A percentile compares a stretch with the other conserved stretches of the same genome.
These are phyloP conservation scores for Kalmusia sp. DNA, from an alignment of 2,329 filamentous ascomycete species.

Conservation along the genomic window DNA sequence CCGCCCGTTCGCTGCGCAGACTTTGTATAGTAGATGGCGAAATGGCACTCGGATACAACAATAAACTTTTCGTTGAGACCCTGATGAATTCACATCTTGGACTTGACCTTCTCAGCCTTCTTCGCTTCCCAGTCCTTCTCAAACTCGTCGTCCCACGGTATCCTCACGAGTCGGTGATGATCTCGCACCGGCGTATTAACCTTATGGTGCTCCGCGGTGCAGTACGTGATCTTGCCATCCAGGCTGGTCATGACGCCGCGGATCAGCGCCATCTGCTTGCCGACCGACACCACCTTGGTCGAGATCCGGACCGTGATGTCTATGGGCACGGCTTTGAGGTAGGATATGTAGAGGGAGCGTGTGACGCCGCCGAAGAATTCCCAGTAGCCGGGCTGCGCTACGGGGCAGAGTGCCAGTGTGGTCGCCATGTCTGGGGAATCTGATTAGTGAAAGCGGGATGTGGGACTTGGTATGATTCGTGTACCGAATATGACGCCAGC, in stretches of 20 bases:
- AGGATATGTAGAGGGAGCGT: slow-evolving; percentile 59
- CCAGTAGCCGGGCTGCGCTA: slow-evolving; percentile 59
- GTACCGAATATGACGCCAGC: slow-evolving; percentile 47
- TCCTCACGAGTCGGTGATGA: slow-evolving; percentile 48
- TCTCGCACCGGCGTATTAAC: slow-evolving; percentile 52
- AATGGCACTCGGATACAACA: no score
- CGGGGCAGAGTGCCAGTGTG: slow-evolving; percentile 57
- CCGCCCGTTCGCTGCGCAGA: no score
- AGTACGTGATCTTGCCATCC: slow-evolving; percentile 57
- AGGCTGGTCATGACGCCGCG: slow-evolving; percentile 57
- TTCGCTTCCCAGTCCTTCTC: slow-evolving; percentile 34
- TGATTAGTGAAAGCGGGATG: no score
- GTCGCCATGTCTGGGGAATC: slow-evolving; percentile 52
- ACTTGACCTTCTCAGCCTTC: slow-evolving; percentile 8
- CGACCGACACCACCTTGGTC: slow-evolving; percentile 54
- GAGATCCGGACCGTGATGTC: slow-evolving; percentile 53
- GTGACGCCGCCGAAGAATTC: slow-evolving; percentile 62
- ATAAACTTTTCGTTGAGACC: no score
- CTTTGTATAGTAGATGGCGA: no score
- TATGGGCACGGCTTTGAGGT: slow-evolving; percentile 57
- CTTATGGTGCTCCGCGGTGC: slow-evolving; percentile 62
- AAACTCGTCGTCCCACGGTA: slow-evolving; percentile 56
- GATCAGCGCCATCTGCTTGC: slow-evolving; percentile 61
- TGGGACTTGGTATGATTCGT: no score
- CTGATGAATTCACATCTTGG: slow-evolving; percentile 11